Base-by-base conservation (phyloP, 2,329 filamentous ascomycete genomes). In the Orbilia javanica region DNA sequence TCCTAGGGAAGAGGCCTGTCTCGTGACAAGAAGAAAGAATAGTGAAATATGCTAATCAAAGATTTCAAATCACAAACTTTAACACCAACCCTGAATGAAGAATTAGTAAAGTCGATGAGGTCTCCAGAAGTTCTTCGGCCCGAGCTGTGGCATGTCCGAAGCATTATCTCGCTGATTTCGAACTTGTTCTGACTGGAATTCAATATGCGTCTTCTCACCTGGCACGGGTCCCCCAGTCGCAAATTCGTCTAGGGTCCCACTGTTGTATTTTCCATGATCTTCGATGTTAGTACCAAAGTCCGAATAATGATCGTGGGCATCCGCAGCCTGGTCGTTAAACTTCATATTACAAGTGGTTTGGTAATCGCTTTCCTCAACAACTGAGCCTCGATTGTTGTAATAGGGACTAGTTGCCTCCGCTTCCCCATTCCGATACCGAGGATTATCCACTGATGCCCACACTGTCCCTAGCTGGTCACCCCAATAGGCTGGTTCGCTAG, bases 21-120 rank as follows among this genome's bases (percentile, higher is more conserved):
- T n/a, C n/a, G n/a, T n/a, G n/a, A n/a, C n/a, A n/a, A n/a, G n/a
- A n/a, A n/a, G n/a, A n/a, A n/a, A n/a, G 36, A 39, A 13, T 39
- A 8, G 13, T 39, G 7, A 29, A 18, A 48, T 22, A 5, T 48
- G 8, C 8, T 48, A 18, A 48, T 2, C 18, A 7, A 18, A 48
- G 8, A 22, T 22, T 22, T 22, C 20, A 22, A 22, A 48, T 22
- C n/a, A 18, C 3, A 18, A 22, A 48, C n/a, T 18, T 20, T 22
- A 48, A 48, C 44, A 22, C 20, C 36, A 39, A 39, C 4, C n/a
- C n/a, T 15, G 36, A 8, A 39, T 39, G 36, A 1, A 39, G 36
- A 39, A 48, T 48, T 48, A 18, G 10, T 68, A 78, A 42, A 71
- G 48, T 36, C 67, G 52, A 67, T 68, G 67, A 15, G 67, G 74